Conservation (phyloP, 768 basidiomycete species). For the Boletus eberwhitei region DNA sequence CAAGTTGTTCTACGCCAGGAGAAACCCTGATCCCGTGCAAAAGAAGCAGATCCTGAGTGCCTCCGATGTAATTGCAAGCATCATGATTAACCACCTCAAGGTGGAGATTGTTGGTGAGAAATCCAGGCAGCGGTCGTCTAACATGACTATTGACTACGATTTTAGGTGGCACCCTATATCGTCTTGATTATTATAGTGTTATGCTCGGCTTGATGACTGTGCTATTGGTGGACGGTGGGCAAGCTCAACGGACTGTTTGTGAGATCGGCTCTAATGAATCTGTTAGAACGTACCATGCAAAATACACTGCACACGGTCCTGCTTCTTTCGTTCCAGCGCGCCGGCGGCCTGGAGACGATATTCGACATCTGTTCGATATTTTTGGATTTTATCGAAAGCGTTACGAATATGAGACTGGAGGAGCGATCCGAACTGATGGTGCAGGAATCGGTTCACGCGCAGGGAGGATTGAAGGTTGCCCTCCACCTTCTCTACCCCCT, state of each 20-base stretch:
- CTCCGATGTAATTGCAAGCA: constrained; percentile 63
- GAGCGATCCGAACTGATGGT: constrained; percentile 55
- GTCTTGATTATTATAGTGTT: constrained; percentile 51
- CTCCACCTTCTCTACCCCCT: constrained; percentile 74
- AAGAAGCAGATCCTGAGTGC: constrained; percentile 74
- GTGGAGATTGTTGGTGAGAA: constrained; percentile 51
- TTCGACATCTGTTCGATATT: constrained; percentile 55
- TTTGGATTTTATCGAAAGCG: constrained; percentile 52
- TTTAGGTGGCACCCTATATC: constrained; percentile 40
- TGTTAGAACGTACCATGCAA: constrained; percentile 68
- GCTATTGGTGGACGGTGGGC: constrained; percentile 56
- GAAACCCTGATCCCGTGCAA: constrained; percentile 71
- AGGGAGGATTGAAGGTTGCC: constrained; percentile 76
- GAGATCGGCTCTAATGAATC: not conserved
- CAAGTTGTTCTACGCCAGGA: constrained; percentile 80
- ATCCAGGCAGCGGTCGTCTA: constrained; percentile 8
- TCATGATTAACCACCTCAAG: constrained; percentile 70
- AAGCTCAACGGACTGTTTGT: not conserved
- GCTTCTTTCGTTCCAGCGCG: constrained; percentile 67
- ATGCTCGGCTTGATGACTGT: constrained; percentile 51
- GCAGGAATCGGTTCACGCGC: constrained; percentile 72
- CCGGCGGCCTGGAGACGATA: constrained; percentile 69
- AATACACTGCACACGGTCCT: constrained; percentile 81
- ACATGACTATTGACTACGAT: constrained; percentile 6
- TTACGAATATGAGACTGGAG: constrained; percentile 48